Base-by-base conservation (phyloP, 345 rosid genomes). In the Limnanthes douglasii region DNA sequence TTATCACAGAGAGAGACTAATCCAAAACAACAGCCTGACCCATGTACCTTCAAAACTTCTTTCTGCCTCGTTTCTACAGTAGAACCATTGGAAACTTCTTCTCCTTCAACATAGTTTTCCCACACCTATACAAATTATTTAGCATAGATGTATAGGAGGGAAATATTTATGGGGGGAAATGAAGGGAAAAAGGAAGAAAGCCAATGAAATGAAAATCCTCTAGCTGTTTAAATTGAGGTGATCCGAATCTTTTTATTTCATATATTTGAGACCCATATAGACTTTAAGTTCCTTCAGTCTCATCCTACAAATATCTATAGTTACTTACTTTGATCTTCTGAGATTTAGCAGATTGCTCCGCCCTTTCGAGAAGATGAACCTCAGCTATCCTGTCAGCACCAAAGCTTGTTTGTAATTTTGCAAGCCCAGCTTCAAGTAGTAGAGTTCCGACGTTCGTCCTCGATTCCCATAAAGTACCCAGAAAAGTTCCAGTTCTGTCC, bases 61-160 rank as follows among this genome's bases (percentile, higher is more conserved):
- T 92, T 92, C 53, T 85, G 83, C 59, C 65, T 81, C 66, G 60
- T 70, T 52, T 81, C 96, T 43, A 48, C 65, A 11, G 63, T 62
- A 23, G 88, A 30, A 46, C 84, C 81, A 50, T 71, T 73, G 24
- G 80, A 47, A 8, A 62, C 77, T 59, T 73, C 96, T 55, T 81
- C 93, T 54, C 99, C 99, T 73, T 92, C 99, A 31, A 92, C 96
- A 64, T 69, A 85, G 18, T 81, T 86, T 67, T 85, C 96, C 99
- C 99, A 92, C 22, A 85, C 59, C 99, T 92, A 66, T 31, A 53
- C 43, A 34, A 21, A 56, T 36, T 20, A 48, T 18, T 21, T 6
- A 34, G 22, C 14, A 28, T n/a, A n/a, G n/a, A n/a, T n/a, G n/a
- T n/a, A n/a, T n/a, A n/a, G n/a, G n/a, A n/a, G n/a, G n/a, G n/a